Percentiles rank a stretch among this genome's conserved stretches.
Evolutionary conservation across 2,329 filamentous ascomycete genomes (phyloP).

Genomic region (Aspergillus bombycis): DNA sequence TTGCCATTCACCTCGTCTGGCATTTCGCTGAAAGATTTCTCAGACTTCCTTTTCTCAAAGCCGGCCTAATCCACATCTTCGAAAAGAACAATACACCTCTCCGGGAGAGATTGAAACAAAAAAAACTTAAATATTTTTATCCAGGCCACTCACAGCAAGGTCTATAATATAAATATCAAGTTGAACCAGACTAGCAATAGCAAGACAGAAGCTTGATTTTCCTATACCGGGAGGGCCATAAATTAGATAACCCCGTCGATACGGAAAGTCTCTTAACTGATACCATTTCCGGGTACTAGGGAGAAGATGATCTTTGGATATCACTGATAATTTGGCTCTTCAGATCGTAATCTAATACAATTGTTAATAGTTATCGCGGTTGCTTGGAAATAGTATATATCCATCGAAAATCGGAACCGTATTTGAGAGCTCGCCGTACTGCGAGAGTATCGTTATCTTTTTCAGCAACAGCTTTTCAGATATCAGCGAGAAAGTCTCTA

Average conservation of each 20-base stretch:
- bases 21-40: not conserved
- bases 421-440: conserved; percentile 47
- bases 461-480: conserved; percentile 11
- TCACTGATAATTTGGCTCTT: conserved; percentile 70
- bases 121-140: conserved; percentile 60
- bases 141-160: conserved; percentile 60
- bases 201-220: conserved; percentile 71
- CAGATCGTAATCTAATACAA: conserved; percentile 69
- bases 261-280: conserved; percentile 61
- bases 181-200: conserved; percentile 66
- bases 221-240: conserved; percentile 75
- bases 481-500: conserved; percentile 52
- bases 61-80: conserved; percentile 72
- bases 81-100: conserved; percentile 45
- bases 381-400: conserved; percentile 51
- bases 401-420: conserved; percentile 43
- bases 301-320: conserved; percentile 75
- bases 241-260: conserved; percentile 77
- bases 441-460: conserved; percentile 2
- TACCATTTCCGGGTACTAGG: conserved; percentile 48
- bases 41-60: conserved; percentile 22
- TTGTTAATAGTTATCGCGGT: conserved; percentile 70
- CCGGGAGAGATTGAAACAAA: conserved; percentile 60
- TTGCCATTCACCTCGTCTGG: not conserved
- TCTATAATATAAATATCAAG: conserved; percentile 68